Percentiles rank a stretch among this genome's conserved stretches.
These are phyloP conservation scores for Solanum pinnatisectum DNA, from an alignment of 257 asterid species.

Conservation along the genomic window DNA sequence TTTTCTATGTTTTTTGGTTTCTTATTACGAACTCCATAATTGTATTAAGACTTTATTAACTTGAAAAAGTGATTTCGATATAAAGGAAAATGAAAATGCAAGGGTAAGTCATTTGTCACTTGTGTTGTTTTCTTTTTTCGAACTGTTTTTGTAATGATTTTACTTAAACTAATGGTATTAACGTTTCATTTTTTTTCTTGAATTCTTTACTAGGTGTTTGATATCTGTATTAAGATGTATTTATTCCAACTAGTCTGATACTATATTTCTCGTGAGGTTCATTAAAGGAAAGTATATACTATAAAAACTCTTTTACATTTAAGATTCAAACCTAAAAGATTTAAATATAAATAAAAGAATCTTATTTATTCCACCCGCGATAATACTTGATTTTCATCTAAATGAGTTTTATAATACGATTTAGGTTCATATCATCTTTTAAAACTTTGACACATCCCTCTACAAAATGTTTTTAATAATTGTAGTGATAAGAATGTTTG, in stretches of 20 bases:
- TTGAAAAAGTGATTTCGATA: neutral
- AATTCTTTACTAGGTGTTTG: neutral
- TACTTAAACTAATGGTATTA: fast-evolving
- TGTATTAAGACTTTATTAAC: neutral
- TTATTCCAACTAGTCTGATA: fast-evolving
- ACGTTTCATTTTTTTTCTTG: neutral
- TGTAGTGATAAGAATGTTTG: neutral
- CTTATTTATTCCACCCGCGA: neutral
- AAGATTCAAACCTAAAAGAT: neutral
- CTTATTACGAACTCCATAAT: neutral
- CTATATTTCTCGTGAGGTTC: fast-evolving
- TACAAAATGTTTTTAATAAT: neutral
- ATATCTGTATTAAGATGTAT: neutral
- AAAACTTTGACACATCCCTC: neutral
- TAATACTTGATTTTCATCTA: neutral
- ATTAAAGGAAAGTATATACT: neutral
- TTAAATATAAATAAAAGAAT: neutral
- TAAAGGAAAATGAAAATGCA: neutral
- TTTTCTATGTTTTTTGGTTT: neutral
- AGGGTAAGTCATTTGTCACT: neutral
- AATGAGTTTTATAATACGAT: neutral
- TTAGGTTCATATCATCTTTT: neutral
- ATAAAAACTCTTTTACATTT: neutral
- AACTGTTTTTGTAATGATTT: neutral
- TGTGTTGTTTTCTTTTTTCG: neutral